Evolutionary conservation across 169 alveolate species (phyloP).

Genomic region (Eimeria maxima): DNA sequence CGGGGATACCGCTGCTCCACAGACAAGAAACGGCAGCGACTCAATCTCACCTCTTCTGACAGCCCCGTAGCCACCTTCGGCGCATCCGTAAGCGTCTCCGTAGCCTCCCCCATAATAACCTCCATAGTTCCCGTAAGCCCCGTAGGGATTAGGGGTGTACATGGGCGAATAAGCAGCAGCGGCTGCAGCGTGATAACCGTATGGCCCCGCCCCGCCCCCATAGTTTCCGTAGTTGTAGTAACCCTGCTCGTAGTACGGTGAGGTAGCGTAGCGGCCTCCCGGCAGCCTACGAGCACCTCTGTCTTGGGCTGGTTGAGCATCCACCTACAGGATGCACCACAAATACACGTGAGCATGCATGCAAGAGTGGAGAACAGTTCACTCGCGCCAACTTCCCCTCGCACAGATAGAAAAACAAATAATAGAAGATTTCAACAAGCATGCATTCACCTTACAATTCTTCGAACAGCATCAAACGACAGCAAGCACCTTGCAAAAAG

Average conservation of each 20-base stretch:
- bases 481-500: not conserved
- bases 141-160: constrained; percentile 71
- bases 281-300: constrained; percentile 74
- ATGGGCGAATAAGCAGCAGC: constrained; percentile 73
- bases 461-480: not conserved
- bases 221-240: constrained; percentile 55
- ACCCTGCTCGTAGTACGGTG: constrained; percentile 68
- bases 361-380: not conserved
- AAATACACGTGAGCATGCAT: not conserved
- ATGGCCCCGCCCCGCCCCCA: constrained; percentile 71
- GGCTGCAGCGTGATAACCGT: constrained; percentile 68
- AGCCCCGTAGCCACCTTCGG: constrained; percentile 71
- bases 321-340: constrained; percentile 47
- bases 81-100: constrained; percentile 72
- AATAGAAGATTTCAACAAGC: not conserved
- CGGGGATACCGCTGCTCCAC: not conserved
- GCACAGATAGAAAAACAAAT: not conserved
- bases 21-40: not conserved
- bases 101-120: constrained; percentile 63
- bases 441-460: not conserved
- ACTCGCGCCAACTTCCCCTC: not conserved
- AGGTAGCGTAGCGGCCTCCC: constrained; percentile 54
- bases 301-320: constrained; percentile 74
- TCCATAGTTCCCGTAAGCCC: constrained; percentile 62
- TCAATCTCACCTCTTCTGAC: constrained; percentile 51